Evolutionary conservation across 2,329 filamentous ascomycete genomes (phyloP), one percentile per base, ranked within the genome.

Genomic region (Phoma sp.): DNA sequence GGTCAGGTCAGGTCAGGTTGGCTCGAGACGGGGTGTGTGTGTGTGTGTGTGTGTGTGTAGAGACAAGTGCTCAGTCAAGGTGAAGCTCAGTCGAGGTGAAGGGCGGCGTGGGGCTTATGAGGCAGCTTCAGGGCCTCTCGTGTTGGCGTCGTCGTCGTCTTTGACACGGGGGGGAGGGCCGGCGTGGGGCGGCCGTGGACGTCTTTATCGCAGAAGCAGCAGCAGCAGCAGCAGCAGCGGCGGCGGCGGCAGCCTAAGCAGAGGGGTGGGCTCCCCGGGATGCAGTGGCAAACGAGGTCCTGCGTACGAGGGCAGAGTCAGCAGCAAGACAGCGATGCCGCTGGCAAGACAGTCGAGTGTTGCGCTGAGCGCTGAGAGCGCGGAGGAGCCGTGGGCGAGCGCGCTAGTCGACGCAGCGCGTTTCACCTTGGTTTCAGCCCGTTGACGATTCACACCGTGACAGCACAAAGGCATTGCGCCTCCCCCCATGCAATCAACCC

Each of bases 141-240:
- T 27, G 25, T 38, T 48, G 29, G 29, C 12, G 15, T 31, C 12
- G 29, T 13, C 29, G 51, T 22, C 32, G 43, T 52, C 29, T 19
- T 37, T 35, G 35, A 46, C 52, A 55, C 52, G 37, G 52, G 52
- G 50, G 52, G 35, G 10, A 43, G 25, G 29, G 29, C 29, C 29
- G 12, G 47, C 40, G 53, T 51, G 49, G 53, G 45, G 56, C 38
- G 45, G 56, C 38, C 6, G 21, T 19, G 24, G 29, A 33, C 9
- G 51, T 27, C 50, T 57, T 54, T 54, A 46, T 55, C 46, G 37
- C 46, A 43, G 41, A 41, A 25, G 36, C 41, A 25, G 35, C 46
- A 13, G 29, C 22, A 24, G 22, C 22, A 24, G 37, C 46, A 43
- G 41, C 46, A 25, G 36, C 22, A 24, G 22, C 22, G 2, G 22